Evolutionary conservation across 2,329 filamentous ascomycete genomes (phyloP).

Genomic region (Calonectria pseudoreteaudii): DNA sequence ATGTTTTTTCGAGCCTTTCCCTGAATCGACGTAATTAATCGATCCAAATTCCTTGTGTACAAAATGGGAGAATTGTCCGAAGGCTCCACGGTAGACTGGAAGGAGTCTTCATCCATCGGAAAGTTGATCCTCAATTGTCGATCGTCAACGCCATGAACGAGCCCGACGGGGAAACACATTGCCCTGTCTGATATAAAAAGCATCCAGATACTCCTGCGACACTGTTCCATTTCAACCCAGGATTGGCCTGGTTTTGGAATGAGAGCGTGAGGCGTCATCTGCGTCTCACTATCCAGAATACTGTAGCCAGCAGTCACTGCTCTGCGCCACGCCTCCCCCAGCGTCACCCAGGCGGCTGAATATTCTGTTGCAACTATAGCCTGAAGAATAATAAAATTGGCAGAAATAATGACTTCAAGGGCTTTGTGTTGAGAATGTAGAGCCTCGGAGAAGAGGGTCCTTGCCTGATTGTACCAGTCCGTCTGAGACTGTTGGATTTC

Average conservation of each 20-base stretch:
- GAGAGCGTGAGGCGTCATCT: constrained; percentile 21
- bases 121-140: constrained; percentile 35
- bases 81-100: constrained; percentile 24
- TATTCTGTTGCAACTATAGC: constrained; percentile 33
- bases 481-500: constrained; percentile 30
- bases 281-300: constrained; percentile 18
- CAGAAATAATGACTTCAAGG: constrained; percentile 36
- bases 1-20: constrained; percentile 16
- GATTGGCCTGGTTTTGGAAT: background rate
- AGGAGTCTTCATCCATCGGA: constrained; percentile 35
- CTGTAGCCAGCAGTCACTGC: constrained; percentile 35
- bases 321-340: constrained; percentile 41
- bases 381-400: constrained; percentile 37
- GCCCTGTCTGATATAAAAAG: constrained; percentile 41
- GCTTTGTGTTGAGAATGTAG: constrained; percentile 27
- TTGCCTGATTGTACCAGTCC: constrained; percentile 36
- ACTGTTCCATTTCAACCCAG: constrained; percentile 38
- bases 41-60: constrained; percentile 29
- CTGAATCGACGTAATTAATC: constrained; percentile 31
- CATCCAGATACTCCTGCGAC: constrained; percentile 35
- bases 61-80: background rate
- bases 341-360: constrained; percentile 31
- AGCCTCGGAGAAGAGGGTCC: constrained; percentile 24
- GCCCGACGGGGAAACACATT: constrained; percentile 40
- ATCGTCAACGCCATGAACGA: constrained; percentile 41